Percentiles rank a stretch among this genome's conserved stretches.
phyloP scores from a whole-genome alignment of 2,329 filamentous ascomycete species.

The Fusarium guadeloupense region DNA sequence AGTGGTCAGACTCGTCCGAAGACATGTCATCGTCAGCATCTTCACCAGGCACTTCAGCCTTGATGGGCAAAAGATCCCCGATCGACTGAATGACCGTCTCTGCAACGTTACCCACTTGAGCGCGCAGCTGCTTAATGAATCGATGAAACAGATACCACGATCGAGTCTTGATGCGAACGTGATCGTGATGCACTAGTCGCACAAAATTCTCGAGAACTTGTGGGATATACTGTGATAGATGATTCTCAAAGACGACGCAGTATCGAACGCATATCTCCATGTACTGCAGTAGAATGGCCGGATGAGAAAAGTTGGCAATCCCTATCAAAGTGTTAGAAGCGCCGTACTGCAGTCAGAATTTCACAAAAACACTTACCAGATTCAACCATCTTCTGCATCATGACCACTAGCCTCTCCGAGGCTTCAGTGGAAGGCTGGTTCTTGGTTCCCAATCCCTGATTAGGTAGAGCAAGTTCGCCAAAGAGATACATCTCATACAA shows the following conservation, averaged over 20 bases:
- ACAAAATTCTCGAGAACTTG: constrained; percentile 93
- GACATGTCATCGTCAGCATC: constrained; percentile 91
- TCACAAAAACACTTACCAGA: constrained; percentile 70
- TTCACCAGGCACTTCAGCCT: constrained; percentile 82
- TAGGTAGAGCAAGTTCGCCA: constrained; percentile 90
- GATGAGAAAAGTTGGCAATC: constrained; percentile 85
- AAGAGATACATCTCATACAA: constrained; percentile 96
- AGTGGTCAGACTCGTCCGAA: constrained; percentile 89
- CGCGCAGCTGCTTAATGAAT: constrained; percentile 86
- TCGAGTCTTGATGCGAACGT: constrained; percentile 85
- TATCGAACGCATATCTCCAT: constrained; percentile 99
- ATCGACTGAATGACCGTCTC: constrained; percentile 93
- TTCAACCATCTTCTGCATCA: constrained; percentile 97
- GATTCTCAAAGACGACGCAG: constrained; percentile 88
- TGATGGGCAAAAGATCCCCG: constrained; percentile 86
- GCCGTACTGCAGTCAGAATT: neutral
- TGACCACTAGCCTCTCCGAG: constrained; percentile 82
- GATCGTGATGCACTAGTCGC: constrained; percentile 84
- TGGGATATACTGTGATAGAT: constrained; percentile 77
- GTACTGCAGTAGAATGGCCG: constrained; percentile 92
- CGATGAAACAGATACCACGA: constrained; percentile 98
- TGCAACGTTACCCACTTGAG: constrained; percentile 86
- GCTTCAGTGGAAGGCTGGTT: constrained; percentile 81
- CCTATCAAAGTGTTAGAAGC: constrained; percentile 60
- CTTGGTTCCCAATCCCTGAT: constrained; percentile 87